Conservation (phyloP, 2,329 filamentous ascomycete species). For the Xylariomycetidae sp. region DNA sequence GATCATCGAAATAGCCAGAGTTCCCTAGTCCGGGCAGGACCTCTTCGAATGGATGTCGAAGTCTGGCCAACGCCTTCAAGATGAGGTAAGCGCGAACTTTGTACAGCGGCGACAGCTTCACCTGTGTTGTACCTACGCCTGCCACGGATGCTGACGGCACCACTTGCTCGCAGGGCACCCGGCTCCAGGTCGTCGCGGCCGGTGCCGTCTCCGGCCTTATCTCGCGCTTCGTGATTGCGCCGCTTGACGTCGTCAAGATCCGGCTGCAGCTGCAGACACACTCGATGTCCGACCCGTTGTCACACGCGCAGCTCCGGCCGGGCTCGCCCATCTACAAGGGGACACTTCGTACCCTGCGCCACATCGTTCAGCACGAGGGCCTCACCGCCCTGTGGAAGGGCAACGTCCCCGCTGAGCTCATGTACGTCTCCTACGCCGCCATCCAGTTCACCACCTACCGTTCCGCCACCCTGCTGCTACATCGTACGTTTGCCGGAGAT, state of each 20-base stretch:
- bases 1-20: too few relatives aligned
- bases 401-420: constrained; percentile 88
- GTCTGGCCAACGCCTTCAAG: constrained; percentile 44
- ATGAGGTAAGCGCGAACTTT: constrained; percentile 41
- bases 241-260: constrained; percentile 97
- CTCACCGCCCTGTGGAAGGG: constrained; percentile 91
- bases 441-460: constrained; percentile 89
- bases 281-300: constrained; percentile 68
- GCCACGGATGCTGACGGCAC: constrained; percentile 1
- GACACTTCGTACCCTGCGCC: constrained; percentile 66
- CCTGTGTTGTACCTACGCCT: too few relatives aligned
- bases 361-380: constrained; percentile 77
- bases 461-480: constrained; percentile 61
- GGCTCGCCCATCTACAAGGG: constrained; percentile 62
- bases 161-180: constrained; percentile 40
- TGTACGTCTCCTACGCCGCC: constrained; percentile 88
- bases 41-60: constrained; percentile 37
- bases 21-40: constrained; percentile 21
- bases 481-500: constrained; percentile 37
- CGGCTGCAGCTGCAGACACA: constrained; percentile 89
- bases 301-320: constrained; percentile 39
- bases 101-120: too few relatives aligned
- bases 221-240: constrained; percentile 88
- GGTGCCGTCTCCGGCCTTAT: constrained; percentile 72
- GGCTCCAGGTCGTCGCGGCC: constrained; percentile 49